Evolutionary conservation across 345 rosid genomes (phyloP).

Genomic region (Limnanthes douglasii): DNA sequence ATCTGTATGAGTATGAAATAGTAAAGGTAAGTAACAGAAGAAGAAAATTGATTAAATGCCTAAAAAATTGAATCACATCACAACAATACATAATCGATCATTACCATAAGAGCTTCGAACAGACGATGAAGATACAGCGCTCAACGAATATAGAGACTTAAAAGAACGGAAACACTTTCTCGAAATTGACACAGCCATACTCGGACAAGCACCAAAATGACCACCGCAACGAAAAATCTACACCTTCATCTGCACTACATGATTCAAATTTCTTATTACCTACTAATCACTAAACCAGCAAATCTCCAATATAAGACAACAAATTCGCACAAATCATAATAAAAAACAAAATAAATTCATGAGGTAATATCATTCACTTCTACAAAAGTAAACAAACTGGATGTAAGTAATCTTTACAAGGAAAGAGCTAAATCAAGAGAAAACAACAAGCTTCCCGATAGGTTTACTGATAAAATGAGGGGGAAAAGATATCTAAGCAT

Average conservation of each 20-base stretch:
- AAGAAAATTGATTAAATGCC: neutral
- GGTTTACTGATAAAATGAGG: no score
- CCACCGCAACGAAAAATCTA: neutral
- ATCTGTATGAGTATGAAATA: conserved; percentile 2
- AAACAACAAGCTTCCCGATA: no score
- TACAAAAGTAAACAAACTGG: no score
- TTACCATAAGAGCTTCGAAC: conserved; percentile 11
- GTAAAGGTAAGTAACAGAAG: no score
- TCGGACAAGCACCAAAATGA: neutral
- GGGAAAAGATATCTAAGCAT: no score
- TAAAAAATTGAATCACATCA: conserved; percentile 2
- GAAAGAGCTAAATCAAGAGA: no score
- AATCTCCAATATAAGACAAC: no score
- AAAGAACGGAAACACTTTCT: conserved; percentile 19
- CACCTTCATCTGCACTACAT: neutral
- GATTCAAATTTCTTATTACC: neutral
- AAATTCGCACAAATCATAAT: no score
- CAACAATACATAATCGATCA: neutral
- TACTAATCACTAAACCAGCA: no score
- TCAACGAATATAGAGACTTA: conserved; percentile 13
- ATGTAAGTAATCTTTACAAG: no score
- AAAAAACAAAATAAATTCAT: no score
- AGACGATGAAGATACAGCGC: conserved; percentile 1
- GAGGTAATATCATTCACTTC: no score
- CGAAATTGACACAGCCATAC: conserved; percentile 32